Evolutionary conservation across 164 flowering plant genomes (phyloP), one percentile per base, ranked within the genome.

Genomic region (Chimonanthus salicifolius): DNA sequence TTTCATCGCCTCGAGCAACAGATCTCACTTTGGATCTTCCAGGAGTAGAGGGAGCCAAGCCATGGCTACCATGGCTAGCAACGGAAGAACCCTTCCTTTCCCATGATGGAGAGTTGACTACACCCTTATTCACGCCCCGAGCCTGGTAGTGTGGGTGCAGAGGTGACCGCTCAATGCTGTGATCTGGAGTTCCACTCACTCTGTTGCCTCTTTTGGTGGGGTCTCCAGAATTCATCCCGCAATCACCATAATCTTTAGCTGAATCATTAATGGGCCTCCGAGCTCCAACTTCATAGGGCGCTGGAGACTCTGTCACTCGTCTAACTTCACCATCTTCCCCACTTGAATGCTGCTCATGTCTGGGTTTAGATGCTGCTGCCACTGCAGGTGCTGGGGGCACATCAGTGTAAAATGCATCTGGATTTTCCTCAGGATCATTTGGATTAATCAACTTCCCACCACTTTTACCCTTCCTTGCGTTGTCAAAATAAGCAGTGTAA

Each of bases 401-500:
- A 58, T 76, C 63, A 20, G 75, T 81, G n/a, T 82, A 50, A 69
- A 78, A 76, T 51, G 84, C 48, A 51, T 83, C 88, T 0, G 88
- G 86, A 80, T 87, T 87, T 54, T 89, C 90, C 70, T 87, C 77
- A 43, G 96, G 96, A 70, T 93, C 96, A 78, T 91, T 89, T 51
- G 97, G 96, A 73, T 91, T 91, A 33, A 84, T 82, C 73, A 85
- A 75, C 82, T 83, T 85, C 49, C 86, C 88, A 2, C 86, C 77
- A 33, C 33, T 33, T 68, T 10, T 66, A 47, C 80, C 89, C 79
- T 89, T 83, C 51, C 94, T 84, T 13, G 98, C 99, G 79, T 88
- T 88, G 3, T 93, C 92, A 72, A 95, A 95, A 72, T 83, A 91
- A 18, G 80, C 92, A 2, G 99, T 95, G 82, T 93, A 93, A 45